Percentiles rank a stretch among this genome's conserved stretches.
These are phyloP conservation scores for Leishmania braziliensis DNA, from an alignment of 208 protist species.

Conservation along the genomic window DNA sequence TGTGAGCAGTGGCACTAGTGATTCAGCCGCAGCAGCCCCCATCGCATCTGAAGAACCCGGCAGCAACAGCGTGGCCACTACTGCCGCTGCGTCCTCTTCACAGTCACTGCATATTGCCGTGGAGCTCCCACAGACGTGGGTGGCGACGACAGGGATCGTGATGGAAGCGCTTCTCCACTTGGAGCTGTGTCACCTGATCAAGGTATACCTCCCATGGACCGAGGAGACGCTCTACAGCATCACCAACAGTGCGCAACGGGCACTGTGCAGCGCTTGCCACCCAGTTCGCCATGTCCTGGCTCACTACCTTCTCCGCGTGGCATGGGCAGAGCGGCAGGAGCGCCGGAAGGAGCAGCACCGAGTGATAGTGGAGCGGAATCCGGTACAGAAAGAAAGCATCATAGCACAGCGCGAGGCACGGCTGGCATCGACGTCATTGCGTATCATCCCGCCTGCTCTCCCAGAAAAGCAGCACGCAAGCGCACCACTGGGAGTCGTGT, in stretches of 20 bases:
- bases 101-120: conserved; percentile 22
- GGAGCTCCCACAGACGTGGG: conserved; percentile 39
- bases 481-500: neutral
- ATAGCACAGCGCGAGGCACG: neutral
- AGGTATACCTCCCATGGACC: conserved; percentile 49
- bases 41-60: neutral
- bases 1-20: neutral
- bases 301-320: conserved; percentile 29
- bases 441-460: neutral
- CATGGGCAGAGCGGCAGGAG: conserved; percentile 33
- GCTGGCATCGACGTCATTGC: neutral
- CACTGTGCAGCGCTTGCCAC: conserved; percentile 48
- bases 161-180: conserved; percentile 75
- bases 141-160: conserved; percentile 41
- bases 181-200: conserved; percentile 53
- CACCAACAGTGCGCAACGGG: conserved; percentile 34
- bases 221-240: conserved; percentile 48
- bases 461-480: neutral
- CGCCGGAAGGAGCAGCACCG: conserved; percentile 5
- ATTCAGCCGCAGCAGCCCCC: neutral
- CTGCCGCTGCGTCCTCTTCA: neutral
- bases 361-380: neutral
- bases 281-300: conserved; percentile 35
- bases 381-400: neutral
- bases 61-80: no score